Conservation (phyloP, 306 rosid species). For the Acacia acuminata region DNA sequence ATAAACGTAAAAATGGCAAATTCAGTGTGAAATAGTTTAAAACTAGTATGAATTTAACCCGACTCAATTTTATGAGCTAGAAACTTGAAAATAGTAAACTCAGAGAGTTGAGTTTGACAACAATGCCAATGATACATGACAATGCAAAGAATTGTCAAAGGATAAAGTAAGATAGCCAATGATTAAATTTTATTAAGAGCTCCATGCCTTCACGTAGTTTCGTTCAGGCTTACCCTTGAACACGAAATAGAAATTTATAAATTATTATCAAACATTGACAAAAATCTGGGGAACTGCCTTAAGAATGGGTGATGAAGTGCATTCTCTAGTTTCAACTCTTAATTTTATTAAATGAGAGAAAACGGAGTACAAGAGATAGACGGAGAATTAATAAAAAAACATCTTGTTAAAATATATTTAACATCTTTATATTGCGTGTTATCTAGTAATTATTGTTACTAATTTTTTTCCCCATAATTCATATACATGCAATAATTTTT, state of each 20-base stretch:
- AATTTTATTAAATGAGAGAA: background rate
- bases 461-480: no score
- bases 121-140: background rate
- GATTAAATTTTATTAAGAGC: background rate
- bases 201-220: background rate
- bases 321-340: background rate
- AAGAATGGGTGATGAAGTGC: background rate
- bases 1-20: no score
- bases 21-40: no score
- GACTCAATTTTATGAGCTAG: no score
- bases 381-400: background rate
- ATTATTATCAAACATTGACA: background rate
- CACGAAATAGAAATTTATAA: background rate
- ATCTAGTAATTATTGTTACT: no score
- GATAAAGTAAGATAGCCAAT: background rate
- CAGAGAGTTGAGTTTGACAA: no score
- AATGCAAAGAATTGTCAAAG: background rate
- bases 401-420: background rate
- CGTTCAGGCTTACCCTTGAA: background rate
- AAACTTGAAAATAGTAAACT: no score
- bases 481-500: no score
- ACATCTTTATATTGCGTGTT: background rate
- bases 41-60: no score
- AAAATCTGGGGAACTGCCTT: background rate
- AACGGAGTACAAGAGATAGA: background rate